Evolutionary conservation across 1,284 basidiomycete genomes (phyloP), one percentile per base, ranked within the genome.

Genomic region (Heterobasidion parviporum): DNA sequence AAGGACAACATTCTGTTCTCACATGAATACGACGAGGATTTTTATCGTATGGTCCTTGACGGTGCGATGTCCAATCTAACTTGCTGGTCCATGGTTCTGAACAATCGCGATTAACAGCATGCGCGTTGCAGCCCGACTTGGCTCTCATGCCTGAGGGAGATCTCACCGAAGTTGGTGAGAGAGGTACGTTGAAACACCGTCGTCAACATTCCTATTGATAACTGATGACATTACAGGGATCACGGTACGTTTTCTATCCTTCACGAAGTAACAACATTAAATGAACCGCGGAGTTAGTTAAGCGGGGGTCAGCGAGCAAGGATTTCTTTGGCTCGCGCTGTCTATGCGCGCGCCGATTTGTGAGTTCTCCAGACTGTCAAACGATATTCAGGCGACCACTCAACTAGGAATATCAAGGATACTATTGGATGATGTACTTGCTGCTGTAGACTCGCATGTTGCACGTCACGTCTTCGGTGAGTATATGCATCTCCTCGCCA

Each of bases 1-100:
- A 82, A 86, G 54, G 90, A 94, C 54, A 97, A 96, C 64, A 96
- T 97, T 58, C 66, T 92, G 38, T 98, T 98, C 72, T 94, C 88
- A 8, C 89, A 94, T 67, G 81, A 85, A 59, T 97, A 89, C 60
- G 91, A 97, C 56, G 85, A 89, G 59, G 75, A 71, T 0, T 91
- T 88, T 61, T 91, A 90, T 62, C 78, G 87, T 54, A 62, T 84
- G 15, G 87, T 89, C n/a, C 66, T 90, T 4, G 85, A 91, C 72
- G 87, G 87, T 85, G 53, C n/a, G 57, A 15, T 44, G 36, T n/a
- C 34, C 26, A 33, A 33, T 36, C 34, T 34, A 33, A 7, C 3
- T 26, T 47, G 16, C 38, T n/a, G 38, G 15, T n/a, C 15, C 38
- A 41, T n/a, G 10, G 33, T 36, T 4, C 34, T 12, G 35, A 20